Evolutionary conservation across 176 grass and related monocot species (phyloP), one percentile per base, ranked within the genome.

Genomic region (Eragrostis nindensis): DNA sequence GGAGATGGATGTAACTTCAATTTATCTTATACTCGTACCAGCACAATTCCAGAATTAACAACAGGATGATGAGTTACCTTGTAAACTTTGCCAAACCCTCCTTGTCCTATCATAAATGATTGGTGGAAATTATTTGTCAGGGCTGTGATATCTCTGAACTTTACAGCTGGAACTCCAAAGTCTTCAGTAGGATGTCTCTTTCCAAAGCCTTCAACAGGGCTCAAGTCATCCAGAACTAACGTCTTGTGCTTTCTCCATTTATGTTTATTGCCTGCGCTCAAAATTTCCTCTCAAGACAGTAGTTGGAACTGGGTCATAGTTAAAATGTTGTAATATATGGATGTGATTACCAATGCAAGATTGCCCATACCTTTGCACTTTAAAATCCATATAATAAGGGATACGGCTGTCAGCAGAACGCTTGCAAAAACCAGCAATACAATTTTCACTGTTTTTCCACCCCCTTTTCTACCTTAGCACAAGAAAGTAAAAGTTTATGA

Each of bases 1-100:
- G 21, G 17, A 60, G 25, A 24, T 21, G 22, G 54, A 57, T 8
- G 54, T 26, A 24, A 74, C 22, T 49, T 1, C 32, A 36, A 36
- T 36, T 36, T 2, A 36, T 36, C 32, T 36, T 2, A 36, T 36
- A 36, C 32, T 36, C 1, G 32, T 36, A 36, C 32, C 32, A 36
- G 32, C 32, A 36, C 32, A 36, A 36, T 4, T 36, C 32, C 32
- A 36, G 32, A 36, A 36, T 36, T 36, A n/a, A 38, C 32, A 18
- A 55, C 22, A 74, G 36, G 27, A 55, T 21, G 22, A 4, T 24
- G 15, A 61, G 29, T 13, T 85, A 81, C 87, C 87, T 85, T 77
- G 21, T 78, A 87, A 69, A 87, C 78, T 61, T 74, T 74, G 17
- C 70, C 86, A 52, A 84, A 88, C 42, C 86, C 80, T n/a, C 80